Evolutionary conservation across 176 grass and related monocot species (phyloP).

Genomic region (Zea mays): Zm-B73-REFERENCE-NAM-5.0 NC_050100.1:163653501-163654000

Average conservation of each 20-base stretch:
- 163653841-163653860: constrained; percentile 79
- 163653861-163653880: constrained; percentile 72
- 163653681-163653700: constrained; percentile 87
- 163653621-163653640: constrained; percentile 84
- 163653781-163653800: constrained; percentile 51
- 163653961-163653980: constrained; percentile 24
- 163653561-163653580: constrained; percentile 54
- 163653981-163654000: not conserved
- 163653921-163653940: constrained; percentile 52
- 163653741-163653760: not conserved
- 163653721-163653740: not conserved
- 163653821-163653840: constrained; percentile 76
- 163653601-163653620: constrained; percentile 79
- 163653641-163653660: constrained; percentile 82
- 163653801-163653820: constrained; percentile 59
- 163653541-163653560: not conserved
- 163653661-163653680: constrained; percentile 92
- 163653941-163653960: constrained; percentile 21
- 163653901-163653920: constrained; percentile 82
- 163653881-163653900: constrained; percentile 74
- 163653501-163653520: too few relatives aligned
- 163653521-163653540: not conserved
- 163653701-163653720: constrained; percentile 28
- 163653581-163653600: constrained; percentile 82
- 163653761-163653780: constrained; percentile 4